phyloP scores from a whole-genome alignment of 176 grass and related monocot genomes.

The Avena atlantica region DNA sequence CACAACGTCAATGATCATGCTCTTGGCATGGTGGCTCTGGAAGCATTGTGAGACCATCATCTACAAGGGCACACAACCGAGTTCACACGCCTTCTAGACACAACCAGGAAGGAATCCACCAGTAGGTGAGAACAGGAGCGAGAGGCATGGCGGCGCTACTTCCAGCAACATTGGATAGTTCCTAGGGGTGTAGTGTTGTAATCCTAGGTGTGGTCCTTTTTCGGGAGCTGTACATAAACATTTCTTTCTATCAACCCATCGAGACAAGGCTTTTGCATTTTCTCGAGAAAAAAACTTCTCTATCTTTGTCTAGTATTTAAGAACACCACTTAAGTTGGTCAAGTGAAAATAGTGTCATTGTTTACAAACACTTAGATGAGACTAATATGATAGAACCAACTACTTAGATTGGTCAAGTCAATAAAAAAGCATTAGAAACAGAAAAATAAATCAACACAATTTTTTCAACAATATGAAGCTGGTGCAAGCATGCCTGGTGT shows the following conservation, averaged over 20 bases:
- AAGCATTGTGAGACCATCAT: neutral
- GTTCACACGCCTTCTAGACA: neutral
- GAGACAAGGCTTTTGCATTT: neutral
- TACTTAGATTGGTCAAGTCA: neutral
- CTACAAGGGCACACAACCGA: neutral
- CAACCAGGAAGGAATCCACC: neutral
- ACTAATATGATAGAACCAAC: neutral
- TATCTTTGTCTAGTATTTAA: neutral
- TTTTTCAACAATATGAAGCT: constrained; percentile 18
- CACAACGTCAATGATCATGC: neutral
- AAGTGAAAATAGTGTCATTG: neutral
- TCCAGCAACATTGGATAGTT: too few species aligned
- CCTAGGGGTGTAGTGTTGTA: neutral
- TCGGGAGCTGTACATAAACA: neutral
- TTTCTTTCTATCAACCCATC: neutral
- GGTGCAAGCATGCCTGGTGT: neutral
- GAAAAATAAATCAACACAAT: neutral
- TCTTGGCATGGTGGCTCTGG: neutral
- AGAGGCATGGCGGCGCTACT: neutral
- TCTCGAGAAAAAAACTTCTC: neutral
- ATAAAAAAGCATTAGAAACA: constrained; percentile 5
- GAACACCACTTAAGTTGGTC: neutral
- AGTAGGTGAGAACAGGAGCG: neutral
- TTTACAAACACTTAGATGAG: neutral
- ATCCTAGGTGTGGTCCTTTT: neutral